phyloP scores from a whole-genome alignment of 1,139 yeast species.

The Magnusiomyces fungicola region DNA sequence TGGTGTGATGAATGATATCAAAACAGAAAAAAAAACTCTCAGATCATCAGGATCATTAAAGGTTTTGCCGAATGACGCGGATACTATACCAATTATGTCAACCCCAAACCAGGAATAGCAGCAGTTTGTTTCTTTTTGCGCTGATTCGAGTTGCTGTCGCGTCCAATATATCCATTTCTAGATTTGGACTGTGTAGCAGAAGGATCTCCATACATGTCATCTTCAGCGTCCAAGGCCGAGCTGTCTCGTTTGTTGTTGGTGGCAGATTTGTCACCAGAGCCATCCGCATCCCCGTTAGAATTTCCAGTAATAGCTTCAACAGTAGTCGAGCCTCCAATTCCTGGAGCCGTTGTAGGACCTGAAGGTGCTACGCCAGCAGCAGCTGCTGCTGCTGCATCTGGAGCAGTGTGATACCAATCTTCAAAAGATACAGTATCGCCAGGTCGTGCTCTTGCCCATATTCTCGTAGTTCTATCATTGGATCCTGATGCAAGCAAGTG shows the following conservation, averaged over 20 bases:
- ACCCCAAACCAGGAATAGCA: not conserved
- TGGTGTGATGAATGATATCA: too few relatives aligned
- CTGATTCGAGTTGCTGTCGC: too few relatives aligned
- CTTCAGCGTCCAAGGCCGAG: not conserved
- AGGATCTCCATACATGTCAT: not conserved
- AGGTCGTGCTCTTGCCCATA: slow-evolving; percentile 93
- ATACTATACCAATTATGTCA: too few relatives aligned
- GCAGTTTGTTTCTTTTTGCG: not conserved
- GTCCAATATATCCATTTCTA: not conserved
- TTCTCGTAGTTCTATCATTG: slow-evolving; percentile 86
- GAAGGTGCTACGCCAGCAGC: not conserved
- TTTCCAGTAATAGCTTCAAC: not conserved
- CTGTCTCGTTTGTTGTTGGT: not conserved
- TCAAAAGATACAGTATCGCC: slow-evolving; percentile 77
- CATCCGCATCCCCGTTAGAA: not conserved
- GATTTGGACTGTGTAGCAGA: not conserved
- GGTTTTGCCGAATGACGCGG: too few relatives aligned
- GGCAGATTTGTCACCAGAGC: not conserved
- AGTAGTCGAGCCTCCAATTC: not conserved
- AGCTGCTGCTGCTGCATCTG: slow-evolving; percentile 9
- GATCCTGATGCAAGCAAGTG: slow-evolving; percentile 89
- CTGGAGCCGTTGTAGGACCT: not conserved
- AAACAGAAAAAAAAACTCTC: too few relatives aligned
- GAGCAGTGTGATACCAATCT: slow-evolving; percentile 48
- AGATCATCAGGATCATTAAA: not conserved